Percentiles rank a stretch among this genome's conserved stretches.
These are phyloP conservation scores for Aspergillus incahuasiensis DNA, from an alignment of 495 filamentous ascomycete species.

Conservation along the genomic window DNA sequence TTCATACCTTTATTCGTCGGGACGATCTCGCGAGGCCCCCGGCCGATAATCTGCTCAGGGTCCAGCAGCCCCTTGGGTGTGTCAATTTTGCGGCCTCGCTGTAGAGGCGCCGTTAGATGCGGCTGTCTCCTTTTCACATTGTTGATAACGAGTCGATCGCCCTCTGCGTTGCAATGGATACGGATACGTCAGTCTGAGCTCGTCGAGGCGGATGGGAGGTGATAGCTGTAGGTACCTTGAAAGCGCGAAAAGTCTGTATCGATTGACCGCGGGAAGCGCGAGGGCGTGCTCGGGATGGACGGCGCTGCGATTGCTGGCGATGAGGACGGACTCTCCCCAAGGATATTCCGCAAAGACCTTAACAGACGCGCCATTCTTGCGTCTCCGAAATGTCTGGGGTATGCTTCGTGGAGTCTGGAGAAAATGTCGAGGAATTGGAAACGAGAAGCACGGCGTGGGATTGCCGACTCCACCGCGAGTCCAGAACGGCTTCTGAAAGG, in stretches of 20 bases:
- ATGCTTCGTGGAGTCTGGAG: background rate
- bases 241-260: conserved; percentile 41
- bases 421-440: background rate
- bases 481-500: background rate
- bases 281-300: background rate
- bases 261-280: conserved; percentile 26
- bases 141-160: conserved; percentile 55
- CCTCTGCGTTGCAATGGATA: conserved; percentile 34
- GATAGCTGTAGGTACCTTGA: conserved; percentile 25
- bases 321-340: conserved; percentile 18
- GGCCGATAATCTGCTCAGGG: conserved; percentile 63
- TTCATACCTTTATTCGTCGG: conserved; percentile 41
- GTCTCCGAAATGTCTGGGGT: background rate
- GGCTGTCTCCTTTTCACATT: conserved; percentile 33
- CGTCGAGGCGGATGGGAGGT: background rate
- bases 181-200: conserved; percentile 6
- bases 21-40: conserved; percentile 50
- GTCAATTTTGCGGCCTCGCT: conserved; percentile 37
- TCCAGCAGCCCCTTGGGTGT: conserved; percentile 47
- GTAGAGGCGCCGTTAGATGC: conserved; percentile 48
- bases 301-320: background rate
- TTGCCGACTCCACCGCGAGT: background rate
- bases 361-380: conserved; percentile 35
- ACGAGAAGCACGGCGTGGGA: background rate
- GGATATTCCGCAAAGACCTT: conserved; percentile 31